Conservation (phyloP, 495 filamentous ascomycete species). For the Neurospora sp. region DNA sequence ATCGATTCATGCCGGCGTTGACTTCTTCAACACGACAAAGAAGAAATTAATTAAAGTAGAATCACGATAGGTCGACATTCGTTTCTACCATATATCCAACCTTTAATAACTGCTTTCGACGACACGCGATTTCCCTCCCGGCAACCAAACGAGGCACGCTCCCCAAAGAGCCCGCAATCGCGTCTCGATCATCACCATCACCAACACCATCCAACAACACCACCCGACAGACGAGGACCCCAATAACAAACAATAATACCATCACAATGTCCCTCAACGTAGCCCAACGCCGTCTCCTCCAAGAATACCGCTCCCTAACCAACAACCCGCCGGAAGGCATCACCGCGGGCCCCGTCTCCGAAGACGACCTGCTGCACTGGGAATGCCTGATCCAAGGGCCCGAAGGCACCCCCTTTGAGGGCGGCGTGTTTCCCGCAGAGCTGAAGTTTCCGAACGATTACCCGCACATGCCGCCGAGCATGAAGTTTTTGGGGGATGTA, state of each 20-base stretch:
- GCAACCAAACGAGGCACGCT: not conserved
- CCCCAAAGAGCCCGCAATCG: not conserved
- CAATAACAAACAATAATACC: not conserved
- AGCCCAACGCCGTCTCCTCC: conserved; percentile 88
- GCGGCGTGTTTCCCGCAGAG: conserved; percentile 87
- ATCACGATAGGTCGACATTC: too few relatives aligned
- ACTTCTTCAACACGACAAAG: not conserved
- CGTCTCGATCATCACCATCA: not conserved
- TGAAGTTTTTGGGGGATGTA: conserved; percentile 86
- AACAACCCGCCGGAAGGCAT: conserved; percentile 87
- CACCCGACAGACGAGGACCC: not conserved
- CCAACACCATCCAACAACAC: not conserved
- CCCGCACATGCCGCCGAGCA: conserved; percentile 81
- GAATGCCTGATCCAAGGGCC: conserved; percentile 94
- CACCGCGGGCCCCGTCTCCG: conserved; percentile 82
- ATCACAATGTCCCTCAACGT: conserved; percentile 48
- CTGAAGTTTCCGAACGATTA: conserved; percentile 95
- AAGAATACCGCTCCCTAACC: conserved; percentile 74
- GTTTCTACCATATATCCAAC: not conserved
- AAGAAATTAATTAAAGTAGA: not conserved
- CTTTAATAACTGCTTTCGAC: not conserved
- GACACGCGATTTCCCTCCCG: not conserved
- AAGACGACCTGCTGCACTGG: conserved; percentile 96
- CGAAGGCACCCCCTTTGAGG: conserved; percentile 89
- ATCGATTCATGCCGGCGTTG: not conserved